Evolutionary conservation across 331 rosid genomes (phyloP).

Genomic region (Rhamnella rubrinervis): DNA sequence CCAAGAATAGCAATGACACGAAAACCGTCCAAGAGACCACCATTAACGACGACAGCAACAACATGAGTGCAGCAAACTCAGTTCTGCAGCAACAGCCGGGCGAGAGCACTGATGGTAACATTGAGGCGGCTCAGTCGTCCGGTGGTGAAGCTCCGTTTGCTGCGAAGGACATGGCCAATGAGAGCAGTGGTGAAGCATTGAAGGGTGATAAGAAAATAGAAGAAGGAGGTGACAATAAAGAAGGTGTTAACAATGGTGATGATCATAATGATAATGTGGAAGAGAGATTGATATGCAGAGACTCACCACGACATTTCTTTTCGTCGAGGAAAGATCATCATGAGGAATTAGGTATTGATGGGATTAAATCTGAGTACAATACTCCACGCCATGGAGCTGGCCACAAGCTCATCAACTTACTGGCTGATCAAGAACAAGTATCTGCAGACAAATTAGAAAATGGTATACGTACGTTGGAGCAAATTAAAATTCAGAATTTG

Average conservation of each 20-base stretch:
- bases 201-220: background rate
- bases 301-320: slow-evolving; percentile 24
- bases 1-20: slow-evolving; percentile 30
- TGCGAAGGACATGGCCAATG: slow-evolving; percentile 15
- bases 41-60: background rate
- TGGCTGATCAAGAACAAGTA: slow-evolving; percentile 13
- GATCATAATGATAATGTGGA: slow-evolving; percentile 2
- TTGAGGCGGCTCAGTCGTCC: background rate
- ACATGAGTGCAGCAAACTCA: background rate
- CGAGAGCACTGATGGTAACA: background rate
- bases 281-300: slow-evolving; percentile 21
- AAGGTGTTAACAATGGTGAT: slow-evolving; percentile 12
- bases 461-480: slow-evolving; percentile 20
- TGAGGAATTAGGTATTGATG: slow-evolving; percentile 29
- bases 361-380: slow-evolving; percentile 30
- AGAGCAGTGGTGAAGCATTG: slow-evolving; percentile 1
- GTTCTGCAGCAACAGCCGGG: background rate
- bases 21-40: slow-evolving; percentile 10
- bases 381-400: slow-evolving; percentile 28
- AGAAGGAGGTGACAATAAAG: slow-evolving; percentile 3
- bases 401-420: background rate
- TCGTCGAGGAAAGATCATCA: slow-evolving; percentile 30
- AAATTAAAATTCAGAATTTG: no score
- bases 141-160: background rate
- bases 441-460: slow-evolving; percentile 14